Percentiles rank a stretch among this genome's conserved stretches.
Conservation (phyloP, 441 rosid species). For the Gossypium davidsonii region DNA sequence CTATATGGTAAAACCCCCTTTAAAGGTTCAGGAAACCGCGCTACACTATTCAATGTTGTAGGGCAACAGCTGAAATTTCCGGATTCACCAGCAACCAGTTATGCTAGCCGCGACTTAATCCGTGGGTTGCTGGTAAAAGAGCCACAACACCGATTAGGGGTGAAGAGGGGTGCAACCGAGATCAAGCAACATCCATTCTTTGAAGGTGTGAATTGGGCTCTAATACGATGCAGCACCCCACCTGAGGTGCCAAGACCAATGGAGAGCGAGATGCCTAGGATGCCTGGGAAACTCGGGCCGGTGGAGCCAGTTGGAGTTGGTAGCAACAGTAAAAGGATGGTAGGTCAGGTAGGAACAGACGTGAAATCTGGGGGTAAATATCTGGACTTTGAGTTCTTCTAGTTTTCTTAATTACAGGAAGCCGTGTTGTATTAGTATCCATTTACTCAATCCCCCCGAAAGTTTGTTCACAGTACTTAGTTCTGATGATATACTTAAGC, state of each 20-base stretch:
- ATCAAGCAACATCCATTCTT: conserved; percentile 96
- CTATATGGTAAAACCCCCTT: conserved; percentile 84
- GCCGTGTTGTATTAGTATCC: conserved; percentile 23
- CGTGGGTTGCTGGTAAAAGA: conserved; percentile 85
- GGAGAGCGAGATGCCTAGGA: conserved; percentile 53
- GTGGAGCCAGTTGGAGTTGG: conserved; percentile 68
- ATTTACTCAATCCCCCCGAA: background rate
- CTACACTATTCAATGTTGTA: conserved; percentile 88
- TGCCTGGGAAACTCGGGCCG: conserved; percentile 46
- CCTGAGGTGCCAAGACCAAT: conserved; percentile 87
- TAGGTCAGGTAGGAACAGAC: conserved; percentile 32
- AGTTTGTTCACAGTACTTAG: background rate
- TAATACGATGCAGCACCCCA: conserved; percentile 90
- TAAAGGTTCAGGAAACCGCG: conserved; percentile 93
- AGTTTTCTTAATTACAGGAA: conserved; percentile 21
- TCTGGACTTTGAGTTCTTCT: conserved; percentile 97
- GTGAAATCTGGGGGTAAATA: conserved; percentile 76
- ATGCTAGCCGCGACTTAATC: conserved; percentile 75
- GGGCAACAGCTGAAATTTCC: conserved; percentile 90
- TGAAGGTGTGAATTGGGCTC: conserved; percentile 96
- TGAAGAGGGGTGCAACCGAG: conserved; percentile 96
- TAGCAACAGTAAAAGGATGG: conserved; percentile 59
- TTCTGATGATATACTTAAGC: background rate
- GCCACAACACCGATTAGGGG: conserved; percentile 83
- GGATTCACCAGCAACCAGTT: conserved; percentile 78